Conservation (phyloP, 2,329 filamentous ascomycete genomes). For the Scedosporium minutisporum region DNA sequence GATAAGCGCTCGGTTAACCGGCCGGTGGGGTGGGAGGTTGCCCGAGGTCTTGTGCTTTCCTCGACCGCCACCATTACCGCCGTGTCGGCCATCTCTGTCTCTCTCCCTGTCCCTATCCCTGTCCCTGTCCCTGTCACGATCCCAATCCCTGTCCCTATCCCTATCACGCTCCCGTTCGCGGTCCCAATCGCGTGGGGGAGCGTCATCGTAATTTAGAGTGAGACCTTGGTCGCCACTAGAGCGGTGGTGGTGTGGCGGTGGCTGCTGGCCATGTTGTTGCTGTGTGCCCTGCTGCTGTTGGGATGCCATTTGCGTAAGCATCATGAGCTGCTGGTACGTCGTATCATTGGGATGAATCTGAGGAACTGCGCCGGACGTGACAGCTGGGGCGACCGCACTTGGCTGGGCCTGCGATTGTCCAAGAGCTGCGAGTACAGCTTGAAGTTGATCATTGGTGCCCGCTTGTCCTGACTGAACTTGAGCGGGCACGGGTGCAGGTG, state of each 20-base stretch:
- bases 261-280: conserved; percentile 8
- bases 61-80: conserved; percentile 7
- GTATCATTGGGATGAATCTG: conserved; percentile 27
- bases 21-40: conserved; percentile 30
- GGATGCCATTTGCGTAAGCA: conserved; percentile 27
- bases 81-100: conserved; percentile 19
- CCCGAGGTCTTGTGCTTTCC: conserved; percentile 20
- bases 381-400: conserved; percentile 10
- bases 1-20: conserved; percentile 46
- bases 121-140: conserved; percentile 23
- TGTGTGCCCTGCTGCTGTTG: conserved; percentile 16
- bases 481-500: conserved; percentile 7
- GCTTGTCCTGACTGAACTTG: conserved; percentile 12
- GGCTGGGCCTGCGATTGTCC: conserved; percentile 22
- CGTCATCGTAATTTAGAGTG: conserved; percentile 5
- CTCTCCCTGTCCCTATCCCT: conserved; percentile 23
- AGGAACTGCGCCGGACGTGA: conserved; percentile 10
- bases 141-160: conserved; percentile 16
- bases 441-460: conserved; percentile 26
- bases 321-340: conserved; percentile 29
- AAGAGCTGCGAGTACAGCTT: conserved; percentile 34
- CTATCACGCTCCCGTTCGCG: conserved; percentile 16
- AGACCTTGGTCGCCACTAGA: not conserved
- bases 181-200: conserved; percentile 7
- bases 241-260: not conserved